Evolutionary conservation across 2,329 filamentous ascomycete species (phyloP).

Genomic region (Paraphaeosphaeria sporulosa): DNA sequence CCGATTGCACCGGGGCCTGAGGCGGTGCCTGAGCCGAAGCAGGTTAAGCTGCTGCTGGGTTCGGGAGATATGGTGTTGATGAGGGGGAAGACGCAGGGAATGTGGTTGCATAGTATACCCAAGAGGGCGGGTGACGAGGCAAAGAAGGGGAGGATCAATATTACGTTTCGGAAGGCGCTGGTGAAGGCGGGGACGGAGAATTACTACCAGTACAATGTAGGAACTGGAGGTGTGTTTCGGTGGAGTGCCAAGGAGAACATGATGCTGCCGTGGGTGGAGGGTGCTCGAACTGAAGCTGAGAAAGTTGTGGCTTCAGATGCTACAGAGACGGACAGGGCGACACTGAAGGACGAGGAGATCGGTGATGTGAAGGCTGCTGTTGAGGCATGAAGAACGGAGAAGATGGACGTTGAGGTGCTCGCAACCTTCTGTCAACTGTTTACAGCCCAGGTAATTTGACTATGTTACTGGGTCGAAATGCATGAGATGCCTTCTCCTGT

Average conservation of each 20-base stretch:
- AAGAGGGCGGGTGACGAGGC: slow-evolving; percentile 72
- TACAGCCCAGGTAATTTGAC: too few relatives aligned
- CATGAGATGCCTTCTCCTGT: too few relatives aligned
- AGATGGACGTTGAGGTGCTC: too few relatives aligned
- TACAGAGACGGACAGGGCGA: background rate
- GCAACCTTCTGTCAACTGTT: too few relatives aligned
- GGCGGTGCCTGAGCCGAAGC: slow-evolving; percentile 48
- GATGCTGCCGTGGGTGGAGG: slow-evolving; percentile 53
- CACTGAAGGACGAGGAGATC: too few relatives aligned
- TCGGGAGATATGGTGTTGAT: slow-evolving; percentile 83
- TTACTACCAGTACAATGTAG: slow-evolving; percentile 86
- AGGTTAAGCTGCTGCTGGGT: slow-evolving; percentile 62
- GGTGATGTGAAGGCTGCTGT: background rate
- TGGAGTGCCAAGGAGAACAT: slow-evolving; percentile 68
- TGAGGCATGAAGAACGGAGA: background rate
- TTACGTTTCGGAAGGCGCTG: slow-evolving; percentile 77
- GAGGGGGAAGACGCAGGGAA: slow-evolving; percentile 74
- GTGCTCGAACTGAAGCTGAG: background rate
- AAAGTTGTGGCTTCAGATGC: background rate
- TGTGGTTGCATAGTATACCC: slow-evolving; percentile 79
- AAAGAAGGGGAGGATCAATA: slow-evolving; percentile 71
- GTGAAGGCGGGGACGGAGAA: slow-evolving; percentile 78
- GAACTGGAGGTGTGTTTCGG: slow-evolving; percentile 70
- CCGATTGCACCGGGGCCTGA: slow-evolving; percentile 53
- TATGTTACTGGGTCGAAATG: too few relatives aligned